Evolutionary conservation across 148 eudicot species (phyloP), one percentile per base, ranked within the genome.

Genomic region (Diospyros lotus): DNA sequence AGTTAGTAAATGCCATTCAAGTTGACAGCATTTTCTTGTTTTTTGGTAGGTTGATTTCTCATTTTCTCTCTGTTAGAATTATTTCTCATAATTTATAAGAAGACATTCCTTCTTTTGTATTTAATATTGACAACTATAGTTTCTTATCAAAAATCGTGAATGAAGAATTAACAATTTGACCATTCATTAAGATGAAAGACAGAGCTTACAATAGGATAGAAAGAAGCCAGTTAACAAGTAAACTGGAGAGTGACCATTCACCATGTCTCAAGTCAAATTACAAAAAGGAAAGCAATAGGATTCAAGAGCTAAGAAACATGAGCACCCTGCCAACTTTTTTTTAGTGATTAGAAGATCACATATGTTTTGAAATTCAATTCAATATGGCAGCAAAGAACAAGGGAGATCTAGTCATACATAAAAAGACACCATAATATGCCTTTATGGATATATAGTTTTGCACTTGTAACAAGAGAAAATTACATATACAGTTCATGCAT

Each of bases 391-490:
- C 61, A 41, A 62, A 70, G 50, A 53, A 70, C 6, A 6, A 70
- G 53, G 28, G 28, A 28, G 28, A 28, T 28, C 28, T 28, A 28
- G 28, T 28, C 28, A 28, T 28, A 28, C 0, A 28, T 5, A 42
- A 58, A n/a, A 72, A 17, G n/a, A 3, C 2, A 43, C 4, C 4
- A 8, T 48, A 4, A 48, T 8, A 60, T 59, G 42, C n/a, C 60
- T 44, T 12, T 46, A 6, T 9, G 73, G 59, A 41, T n/a, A 64
- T 6, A 15, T 63, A 55, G 6, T 39, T 5, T 43, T 42, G 18
- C 62, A 48, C 62, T 54, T 55, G 74, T 58, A 66, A 50, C 51
- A 75, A 44, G 52, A 75, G 13, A 51, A 56, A 6, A 53, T n/a
- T n/a, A 58, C 8, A 48, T 7, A 69, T 7, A 7, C 40, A 17